Evolutionary conservation across 257 asterid species (phyloP), one percentile per base, ranked within the genome.

Genomic region (Fraxinus pennsylvanica): DNA sequence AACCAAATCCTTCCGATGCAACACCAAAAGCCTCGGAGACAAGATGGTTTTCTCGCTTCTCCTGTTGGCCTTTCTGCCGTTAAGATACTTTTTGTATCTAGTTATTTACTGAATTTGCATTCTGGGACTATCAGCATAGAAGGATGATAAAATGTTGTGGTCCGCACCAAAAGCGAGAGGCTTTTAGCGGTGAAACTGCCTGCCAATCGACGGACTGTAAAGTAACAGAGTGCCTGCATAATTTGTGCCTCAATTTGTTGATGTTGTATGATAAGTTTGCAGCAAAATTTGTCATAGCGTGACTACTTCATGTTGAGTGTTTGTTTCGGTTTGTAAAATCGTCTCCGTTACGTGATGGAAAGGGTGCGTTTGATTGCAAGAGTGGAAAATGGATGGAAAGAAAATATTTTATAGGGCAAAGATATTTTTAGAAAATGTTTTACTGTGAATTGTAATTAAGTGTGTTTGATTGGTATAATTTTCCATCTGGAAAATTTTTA

Each of bases 41-140:
- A 13, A 54, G 76, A 69, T 84, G 85, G 87, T 79, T 71, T 66
- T 80, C 81, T 74, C 81, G 87, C 81, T 81, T 84, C 35, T 75
- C 82, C 15, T 84, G 88, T 72, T 84, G 82, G 87, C 82, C 88
- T 75, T 73, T 32, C 22, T 27, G 76, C 66, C 36, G 66, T 72
- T 72, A 36, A 63, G 35, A 63, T 63, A 25, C 33, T 27, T 17
- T 52, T n/a, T 54, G 65, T 54, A 54, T 54, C 65, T 54, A 71
- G 59, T n/a, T n/a, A 9, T 70, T 9, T n/a, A 21, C 27, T 8
- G 74, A 36, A 70, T 38, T 22, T 32, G 59, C 66, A 19, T 29
- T 22, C 67, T 7, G 67, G 30, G 12, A 7, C 67, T 57, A 22
- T 19, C 29, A 63, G 33, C 69, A 63, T 63, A 25, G 69, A 63